phyloP scores from a whole-genome alignment of 2,329 filamentous ascomycete species.

The Colletotrichum liriopes region DNA sequence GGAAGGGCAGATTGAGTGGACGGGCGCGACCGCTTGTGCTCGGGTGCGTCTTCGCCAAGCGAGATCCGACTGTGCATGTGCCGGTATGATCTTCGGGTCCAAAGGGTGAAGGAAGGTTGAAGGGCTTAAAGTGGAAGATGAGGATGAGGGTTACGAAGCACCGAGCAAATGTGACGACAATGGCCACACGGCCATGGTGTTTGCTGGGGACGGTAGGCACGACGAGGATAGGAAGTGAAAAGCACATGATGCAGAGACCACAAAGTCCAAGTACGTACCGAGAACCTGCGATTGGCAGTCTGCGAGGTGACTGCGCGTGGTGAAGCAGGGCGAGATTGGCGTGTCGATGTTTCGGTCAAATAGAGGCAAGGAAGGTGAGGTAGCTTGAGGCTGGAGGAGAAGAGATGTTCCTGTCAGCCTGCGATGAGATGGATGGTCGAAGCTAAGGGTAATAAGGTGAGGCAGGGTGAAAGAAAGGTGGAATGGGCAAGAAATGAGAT shows the following conservation, averaged over 20 bases:
- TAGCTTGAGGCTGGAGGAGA: constrained; percentile 5
- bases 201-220: constrained; percentile 3
- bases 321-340: constrained; percentile 10
- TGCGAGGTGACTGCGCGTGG: constrained; percentile 1
- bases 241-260: constrained; percentile 10
- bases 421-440: constrained; percentile 5
- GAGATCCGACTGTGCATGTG: constrained; percentile 14
- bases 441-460: neutral
- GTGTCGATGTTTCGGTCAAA: constrained; percentile 13
- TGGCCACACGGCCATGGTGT: neutral
- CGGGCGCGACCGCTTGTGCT: constrained; percentile 3
- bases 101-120: constrained; percentile 33
- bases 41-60: constrained; percentile 8
- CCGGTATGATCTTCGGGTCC: constrained; percentile 48
- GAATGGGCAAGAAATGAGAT: neutral
- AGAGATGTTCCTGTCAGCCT: neutral
- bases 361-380: neutral
- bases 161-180: neutral
- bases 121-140: constrained; percentile 39
- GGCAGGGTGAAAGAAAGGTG: neutral
- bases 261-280: constrained; percentile 24
- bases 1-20: constrained; percentile 1
- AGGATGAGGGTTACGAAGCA: constrained; percentile 6
- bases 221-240: neutral
- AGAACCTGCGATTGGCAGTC: constrained; percentile 7